Evolutionary conservation across 805 yeast genomes (phyloP).

Genomic region (Kurtzmaniella cleridarum): DNA sequence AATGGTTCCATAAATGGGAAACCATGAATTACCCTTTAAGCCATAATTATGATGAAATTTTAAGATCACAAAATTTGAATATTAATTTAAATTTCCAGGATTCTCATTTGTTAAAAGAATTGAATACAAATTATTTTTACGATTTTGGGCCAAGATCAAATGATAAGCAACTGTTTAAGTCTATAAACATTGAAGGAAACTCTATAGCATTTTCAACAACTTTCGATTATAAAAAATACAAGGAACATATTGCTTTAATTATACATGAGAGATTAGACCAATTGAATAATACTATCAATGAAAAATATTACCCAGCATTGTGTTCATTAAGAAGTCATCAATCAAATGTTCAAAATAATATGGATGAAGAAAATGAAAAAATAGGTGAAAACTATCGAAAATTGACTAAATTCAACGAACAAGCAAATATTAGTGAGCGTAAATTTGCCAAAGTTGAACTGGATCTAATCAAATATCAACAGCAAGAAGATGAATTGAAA

Average conservation of each 20-base stretch:
- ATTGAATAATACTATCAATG: slow-evolving; percentile 12
- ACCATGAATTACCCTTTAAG: slow-evolving; percentile 8
- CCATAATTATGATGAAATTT: slow-evolving; percentile 7
- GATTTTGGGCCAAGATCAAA: slow-evolving; percentile 2
- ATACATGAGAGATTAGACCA: slow-evolving; percentile 17
- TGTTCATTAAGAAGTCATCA: slow-evolving; percentile 21
- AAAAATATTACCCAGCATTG: slow-evolving; percentile 11
- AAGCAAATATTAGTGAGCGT: slow-evolving; percentile 26
- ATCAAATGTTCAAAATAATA: slow-evolving; percentile 24
- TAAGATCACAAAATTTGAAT: slow-evolving; percentile 16
- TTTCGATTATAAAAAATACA: slow-evolving; percentile 23
- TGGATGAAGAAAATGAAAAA: slow-evolving; percentile 28
- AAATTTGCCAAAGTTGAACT: slow-evolving; percentile 26
- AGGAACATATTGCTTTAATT: slow-evolving; percentile 22
- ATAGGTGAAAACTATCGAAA: slow-evolving; percentile 28
- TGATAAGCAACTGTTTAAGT: slow-evolving; percentile 1
- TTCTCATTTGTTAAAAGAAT: slow-evolving; percentile 18
- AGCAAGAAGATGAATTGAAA: slow-evolving; percentile 10
- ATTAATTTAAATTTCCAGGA: slow-evolving; percentile 15
- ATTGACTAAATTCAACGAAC: slow-evolving; percentile 31
- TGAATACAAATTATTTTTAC: slow-evolving; percentile 12
- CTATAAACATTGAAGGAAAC: neutral
- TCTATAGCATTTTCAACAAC: slow-evolving; percentile 1
- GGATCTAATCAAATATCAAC: slow-evolving; percentile 18
- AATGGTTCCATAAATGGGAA: slow-evolving; percentile 26